Evolutionary conservation across 352 stramenopile genomes (phyloP).

Genomic region (Aphanomyces stellatus): DNA sequence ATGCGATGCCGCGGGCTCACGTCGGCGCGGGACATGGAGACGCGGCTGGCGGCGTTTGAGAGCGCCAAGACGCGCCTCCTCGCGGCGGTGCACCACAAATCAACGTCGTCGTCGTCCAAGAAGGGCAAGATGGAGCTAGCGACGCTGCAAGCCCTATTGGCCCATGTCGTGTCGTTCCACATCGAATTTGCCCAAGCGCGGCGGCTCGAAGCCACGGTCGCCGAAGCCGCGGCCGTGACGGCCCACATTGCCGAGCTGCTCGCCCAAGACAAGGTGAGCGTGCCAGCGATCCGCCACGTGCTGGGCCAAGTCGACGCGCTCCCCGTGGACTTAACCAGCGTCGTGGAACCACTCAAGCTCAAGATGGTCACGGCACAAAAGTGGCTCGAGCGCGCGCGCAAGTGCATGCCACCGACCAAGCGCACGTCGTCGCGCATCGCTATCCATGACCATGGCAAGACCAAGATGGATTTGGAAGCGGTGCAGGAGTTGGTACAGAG

Average conservation of each 20-base stretch:
- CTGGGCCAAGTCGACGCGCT: constrained; percentile 73
- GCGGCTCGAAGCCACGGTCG: constrained; percentile 37
- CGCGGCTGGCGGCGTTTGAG: background rate
- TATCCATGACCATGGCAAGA: constrained; percentile 27
- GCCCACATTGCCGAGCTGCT: constrained; percentile 58
- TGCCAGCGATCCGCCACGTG: constrained; percentile 70
- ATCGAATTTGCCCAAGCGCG: constrained; percentile 58
- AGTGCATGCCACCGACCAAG: constrained; percentile 52
- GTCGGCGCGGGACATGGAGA: background rate
- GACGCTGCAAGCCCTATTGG: constrained; percentile 37
- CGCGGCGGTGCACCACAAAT: background rate
- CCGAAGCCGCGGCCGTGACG: constrained; percentile 53
- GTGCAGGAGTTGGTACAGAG: constrained; percentile 80
- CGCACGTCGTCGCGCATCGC: constrained; percentile 48
- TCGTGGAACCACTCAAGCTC: constrained; percentile 69
- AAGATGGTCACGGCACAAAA: constrained; percentile 81
- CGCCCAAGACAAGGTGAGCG: constrained; percentile 69
- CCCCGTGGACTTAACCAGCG: constrained; percentile 74
- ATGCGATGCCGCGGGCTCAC: background rate
- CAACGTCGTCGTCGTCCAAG: background rate
- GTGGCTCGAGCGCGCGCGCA: constrained; percentile 79
- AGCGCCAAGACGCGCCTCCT: background rate
- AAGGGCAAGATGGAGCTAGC: constrained; percentile 17
- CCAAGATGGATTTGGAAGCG: constrained; percentile 74
- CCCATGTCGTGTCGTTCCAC: constrained; percentile 30